Evolutionary conservation across 495 filamentous ascomycete genomes (phyloP).

Genomic region (Neurospora sp.): DNA sequence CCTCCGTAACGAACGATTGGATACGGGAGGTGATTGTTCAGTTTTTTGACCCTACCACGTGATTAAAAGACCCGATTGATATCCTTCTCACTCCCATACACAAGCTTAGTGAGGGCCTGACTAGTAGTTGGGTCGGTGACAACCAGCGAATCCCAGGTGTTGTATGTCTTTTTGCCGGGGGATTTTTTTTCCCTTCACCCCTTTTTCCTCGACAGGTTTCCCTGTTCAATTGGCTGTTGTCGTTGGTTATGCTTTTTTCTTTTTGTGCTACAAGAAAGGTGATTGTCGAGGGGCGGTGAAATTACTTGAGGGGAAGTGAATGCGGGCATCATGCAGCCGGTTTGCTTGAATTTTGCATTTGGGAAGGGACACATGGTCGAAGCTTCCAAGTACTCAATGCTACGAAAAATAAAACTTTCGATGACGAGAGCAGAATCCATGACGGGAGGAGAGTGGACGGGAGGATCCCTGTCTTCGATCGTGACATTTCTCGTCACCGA

Average conservation of each 20-base stretch:
- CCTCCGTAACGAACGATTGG: too few species aligned
- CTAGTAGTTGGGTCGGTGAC: conserved; percentile 42
- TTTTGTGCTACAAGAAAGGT: neutral
- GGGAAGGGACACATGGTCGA: neutral
- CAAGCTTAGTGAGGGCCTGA: conserved; percentile 2
- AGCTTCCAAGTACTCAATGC: too few species aligned
- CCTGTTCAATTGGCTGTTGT: neutral
- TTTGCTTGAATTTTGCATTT: too few species aligned
- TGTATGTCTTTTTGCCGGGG: conserved; percentile 9
- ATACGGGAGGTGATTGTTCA: too few species aligned
- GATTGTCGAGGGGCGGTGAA: neutral
- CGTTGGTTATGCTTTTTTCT: neutral
- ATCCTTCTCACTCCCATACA: too few species aligned
- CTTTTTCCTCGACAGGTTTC: neutral
- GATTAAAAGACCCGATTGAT: too few species aligned
- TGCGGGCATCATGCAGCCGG: too few species aligned
- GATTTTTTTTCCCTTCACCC: too few species aligned
- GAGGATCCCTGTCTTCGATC: neutral
- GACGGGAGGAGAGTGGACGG: too few species aligned
- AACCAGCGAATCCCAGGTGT: conserved; percentile 22
- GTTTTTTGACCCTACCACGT: too few species aligned
- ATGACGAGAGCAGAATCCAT: too few species aligned
- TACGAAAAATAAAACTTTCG: too few species aligned
- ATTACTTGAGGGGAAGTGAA: neutral
- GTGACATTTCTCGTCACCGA: neutral